phyloP scores from a whole-genome alignment of 495 filamentous ascomycete genomes.

The Apiosordaria backusii region DNA sequence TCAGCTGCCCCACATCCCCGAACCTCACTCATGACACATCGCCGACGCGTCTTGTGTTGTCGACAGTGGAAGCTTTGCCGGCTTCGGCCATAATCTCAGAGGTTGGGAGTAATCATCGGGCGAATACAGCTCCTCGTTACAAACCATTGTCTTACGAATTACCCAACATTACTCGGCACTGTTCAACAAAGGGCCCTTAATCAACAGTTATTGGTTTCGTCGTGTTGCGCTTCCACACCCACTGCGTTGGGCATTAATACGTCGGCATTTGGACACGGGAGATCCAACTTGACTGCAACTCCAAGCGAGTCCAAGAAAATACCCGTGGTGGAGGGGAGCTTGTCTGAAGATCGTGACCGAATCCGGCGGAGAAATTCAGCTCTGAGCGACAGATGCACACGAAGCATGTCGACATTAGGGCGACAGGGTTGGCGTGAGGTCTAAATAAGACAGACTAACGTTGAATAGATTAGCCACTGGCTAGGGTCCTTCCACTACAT shows the following conservation, averaged over 20 bases:
- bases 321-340: neutral
- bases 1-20: conserved; percentile 1
- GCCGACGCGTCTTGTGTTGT: neutral
- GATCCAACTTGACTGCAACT: neutral
- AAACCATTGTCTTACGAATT: too few relatives aligned
- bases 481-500: neutral
- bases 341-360: neutral
- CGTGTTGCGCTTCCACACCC: neutral
- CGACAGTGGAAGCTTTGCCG: neutral
- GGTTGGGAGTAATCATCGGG: neutral
- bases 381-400: neutral
- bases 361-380: neutral
- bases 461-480: neutral
- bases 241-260: neutral
- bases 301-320: neutral
- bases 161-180: too few relatives aligned
- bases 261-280: neutral
- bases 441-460: neutral
- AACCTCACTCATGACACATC: neutral
- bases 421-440: neutral
- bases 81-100: neutral
- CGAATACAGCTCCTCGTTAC: too few relatives aligned
- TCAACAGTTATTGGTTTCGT: neutral
- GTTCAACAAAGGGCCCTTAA: neutral
- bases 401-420: neutral